Percentiles rank a stretch among this genome's conserved stretches.
phyloP scores from a whole-genome alignment of 495 filamentous ascomycete species.

The Delitschia confertaspora region DNA sequence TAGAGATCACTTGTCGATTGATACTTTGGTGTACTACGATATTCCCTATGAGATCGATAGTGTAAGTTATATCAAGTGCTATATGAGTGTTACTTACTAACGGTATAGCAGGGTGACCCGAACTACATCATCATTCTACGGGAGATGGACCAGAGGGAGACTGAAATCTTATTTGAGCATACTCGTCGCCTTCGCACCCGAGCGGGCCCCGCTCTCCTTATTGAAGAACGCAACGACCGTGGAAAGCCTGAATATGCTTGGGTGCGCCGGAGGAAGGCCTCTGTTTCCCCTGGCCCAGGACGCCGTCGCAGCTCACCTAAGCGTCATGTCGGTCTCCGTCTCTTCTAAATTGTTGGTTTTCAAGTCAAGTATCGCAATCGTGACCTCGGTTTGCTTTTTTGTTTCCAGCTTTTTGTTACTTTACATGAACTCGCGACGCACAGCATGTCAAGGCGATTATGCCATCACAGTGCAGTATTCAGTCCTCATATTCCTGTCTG shows the following conservation, averaged over 20 bases:
- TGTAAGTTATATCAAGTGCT: constrained; percentile 23
- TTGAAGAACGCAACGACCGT: constrained; percentile 29
- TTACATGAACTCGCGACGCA: too few species aligned
- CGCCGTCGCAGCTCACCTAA: constrained; percentile 27
- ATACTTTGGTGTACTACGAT: constrained; percentile 36
- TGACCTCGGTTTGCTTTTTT: too few species aligned
- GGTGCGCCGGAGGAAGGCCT: constrained; percentile 30
- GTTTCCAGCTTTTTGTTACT: too few species aligned
- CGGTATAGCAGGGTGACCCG: constrained; percentile 23
- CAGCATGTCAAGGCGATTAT: too few species aligned
- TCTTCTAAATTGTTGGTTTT: too few species aligned
- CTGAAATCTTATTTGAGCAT: constrained; percentile 38
- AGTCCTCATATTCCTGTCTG: too few species aligned
- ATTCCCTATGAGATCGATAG: constrained; percentile 35
- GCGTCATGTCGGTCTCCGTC: constrained; percentile 22
- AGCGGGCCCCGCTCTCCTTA: constrained; percentile 26
- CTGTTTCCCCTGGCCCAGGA: constrained; percentile 11
- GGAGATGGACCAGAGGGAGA: constrained; percentile 36
- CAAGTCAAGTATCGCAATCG: too few species aligned
- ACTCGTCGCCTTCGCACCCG: constrained; percentile 31
- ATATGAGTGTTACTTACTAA: constrained; percentile 1
- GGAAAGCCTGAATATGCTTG: constrained; percentile 33
- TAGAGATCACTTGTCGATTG: constrained; percentile 32
- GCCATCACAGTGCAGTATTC: too few species aligned
- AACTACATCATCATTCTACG: constrained; percentile 37